Base-by-base conservation (phyloP, 2,329 filamentous ascomycete genomes). In the Leptodontidium sp. region DNA sequence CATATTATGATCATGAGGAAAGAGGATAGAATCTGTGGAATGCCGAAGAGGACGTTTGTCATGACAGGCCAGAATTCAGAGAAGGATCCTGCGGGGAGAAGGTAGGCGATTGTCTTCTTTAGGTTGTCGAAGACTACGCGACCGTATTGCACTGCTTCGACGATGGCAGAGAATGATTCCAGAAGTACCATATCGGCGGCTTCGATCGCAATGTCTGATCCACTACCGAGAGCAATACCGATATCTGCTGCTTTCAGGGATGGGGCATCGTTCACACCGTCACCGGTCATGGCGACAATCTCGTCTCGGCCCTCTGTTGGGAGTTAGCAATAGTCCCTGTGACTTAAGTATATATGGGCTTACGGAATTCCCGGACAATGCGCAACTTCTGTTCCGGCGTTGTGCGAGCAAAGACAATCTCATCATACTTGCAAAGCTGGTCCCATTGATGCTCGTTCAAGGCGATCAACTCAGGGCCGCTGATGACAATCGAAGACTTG, bases 71-170 rank as follows among this genome's bases (percentile, higher is more conserved):
- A 79, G 75, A 90, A 85, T 71, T 90, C 88, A 26, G 84, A 85
- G 78, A 89, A 90, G 7, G 81, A 84, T 14, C 88, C 87, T 0
- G 88, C 88, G 0, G 87, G 87, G 0, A 89, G 82, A 1, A 89
- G 80, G 74, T 89, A 89, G 32, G 84, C 81, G 67, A 89, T 87
- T 0, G 86, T 75, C 83, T 94, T 94, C 78, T 92, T 91, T 62
- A 94, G 80, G 74, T 94, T 94, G 78, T 93, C 90, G 79, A 92
- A 94, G n/a, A 93, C 90, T 6, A 92, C 87, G 15, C 91, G 86
- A 0, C 91, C 91, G 68, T 91, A 93, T 71, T 88, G 84, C 1
- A 94, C 87, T 0, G 91, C 92, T 75, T 91, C 87, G 5, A 93
- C 88, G 40, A 94, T 87, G 1, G 89, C 90, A 0, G 87, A 85